phyloP scores from a whole-genome alignment of 164 flowering plant genomes.

The Berberis thunbergii region DNA sequence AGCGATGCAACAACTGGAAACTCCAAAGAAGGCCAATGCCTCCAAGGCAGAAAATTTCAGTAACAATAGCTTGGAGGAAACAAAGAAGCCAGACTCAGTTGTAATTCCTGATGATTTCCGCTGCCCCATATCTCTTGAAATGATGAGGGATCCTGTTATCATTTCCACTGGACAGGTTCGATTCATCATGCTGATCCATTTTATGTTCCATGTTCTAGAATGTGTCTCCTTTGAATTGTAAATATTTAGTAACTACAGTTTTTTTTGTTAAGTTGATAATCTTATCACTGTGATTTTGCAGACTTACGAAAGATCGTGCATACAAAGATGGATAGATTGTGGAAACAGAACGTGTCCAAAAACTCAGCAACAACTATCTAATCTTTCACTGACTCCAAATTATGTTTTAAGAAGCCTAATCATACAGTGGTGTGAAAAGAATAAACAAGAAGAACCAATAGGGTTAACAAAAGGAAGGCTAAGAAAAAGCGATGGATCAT shows the following conservation, averaged over 20 bases:
- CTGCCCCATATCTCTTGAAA: slow-evolving; percentile 89
- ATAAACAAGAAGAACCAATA: slow-evolving; percentile 61
- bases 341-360: slow-evolving; percentile 85
- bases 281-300: slow-evolving; percentile 21
- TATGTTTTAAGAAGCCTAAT: slow-evolving; percentile 78
- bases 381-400: slow-evolving; percentile 72
- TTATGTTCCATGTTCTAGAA: not conserved
- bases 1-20: slow-evolving; percentile 15
- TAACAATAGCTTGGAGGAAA: slow-evolving; percentile 25
- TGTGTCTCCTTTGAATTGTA: not conserved
- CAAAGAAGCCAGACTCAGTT: slow-evolving; percentile 39
- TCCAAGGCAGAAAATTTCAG: slow-evolving; percentile 14
- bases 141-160: slow-evolving; percentile 96
- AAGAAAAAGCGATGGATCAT: slow-evolving; percentile 67
- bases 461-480: slow-evolving; percentile 42
- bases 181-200: slow-evolving; percentile 1
- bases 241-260: not conserved
- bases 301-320: slow-evolving; percentile 90
- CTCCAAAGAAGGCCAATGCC: slow-evolving; percentile 17
- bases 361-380: slow-evolving; percentile 71
- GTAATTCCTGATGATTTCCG: slow-evolving; percentile 71
- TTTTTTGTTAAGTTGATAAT: not conserved
- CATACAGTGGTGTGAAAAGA: slow-evolving; percentile 56
- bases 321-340: slow-evolving; percentile 92
- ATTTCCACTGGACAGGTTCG: slow-evolving; percentile 94